Percentiles rank a stretch among this genome's conserved stretches.
Conservation (phyloP, 495 filamentous ascomycete genomes). For the Massariosphaeria phaeospora region DNA sequence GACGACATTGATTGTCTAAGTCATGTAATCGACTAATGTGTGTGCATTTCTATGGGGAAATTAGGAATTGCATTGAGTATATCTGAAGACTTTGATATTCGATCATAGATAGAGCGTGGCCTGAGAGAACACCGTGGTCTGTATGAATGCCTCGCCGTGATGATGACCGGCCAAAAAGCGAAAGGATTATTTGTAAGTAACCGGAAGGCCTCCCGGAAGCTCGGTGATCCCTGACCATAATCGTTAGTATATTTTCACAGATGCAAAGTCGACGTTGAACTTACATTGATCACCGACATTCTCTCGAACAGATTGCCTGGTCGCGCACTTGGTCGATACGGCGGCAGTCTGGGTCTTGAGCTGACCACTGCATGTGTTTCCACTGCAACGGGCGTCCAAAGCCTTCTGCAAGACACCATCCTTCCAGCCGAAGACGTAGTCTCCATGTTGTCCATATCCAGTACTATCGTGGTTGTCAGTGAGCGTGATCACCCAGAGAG, state of each 20-base stretch:
- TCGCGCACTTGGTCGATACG: constrained; percentile 40
- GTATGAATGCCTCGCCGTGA: no score
- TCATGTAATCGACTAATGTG: no score
- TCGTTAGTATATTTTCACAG: neutral
- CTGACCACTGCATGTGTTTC: constrained; percentile 41
- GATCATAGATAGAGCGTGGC: no score
- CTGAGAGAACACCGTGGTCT: no score
- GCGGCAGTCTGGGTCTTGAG: constrained; percentile 42
- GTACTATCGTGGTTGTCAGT: constrained; percentile 20
- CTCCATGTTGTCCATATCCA: constrained; percentile 46
- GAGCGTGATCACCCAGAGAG: constrained; percentile 11
- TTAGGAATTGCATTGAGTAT: no score
- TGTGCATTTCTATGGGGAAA: no score
- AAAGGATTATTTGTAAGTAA: constrained; percentile 24
- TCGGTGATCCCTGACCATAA: constrained; percentile 11
- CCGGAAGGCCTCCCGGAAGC: constrained; percentile 16
- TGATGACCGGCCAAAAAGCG: no score
- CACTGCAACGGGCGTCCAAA: constrained; percentile 46
- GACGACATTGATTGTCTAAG: no score
- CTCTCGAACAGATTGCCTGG: constrained; percentile 39
- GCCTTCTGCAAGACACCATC: constrained; percentile 45
- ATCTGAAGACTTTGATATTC: no score
- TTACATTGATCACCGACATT: constrained; percentile 43
- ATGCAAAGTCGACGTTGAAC: neutral
- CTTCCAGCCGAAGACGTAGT: constrained; percentile 51